Evolutionary conservation across 768 basidiomycete genomes (phyloP), one percentile per base, ranked within the genome.

Genomic region (Tremella mesenterica): DNA sequence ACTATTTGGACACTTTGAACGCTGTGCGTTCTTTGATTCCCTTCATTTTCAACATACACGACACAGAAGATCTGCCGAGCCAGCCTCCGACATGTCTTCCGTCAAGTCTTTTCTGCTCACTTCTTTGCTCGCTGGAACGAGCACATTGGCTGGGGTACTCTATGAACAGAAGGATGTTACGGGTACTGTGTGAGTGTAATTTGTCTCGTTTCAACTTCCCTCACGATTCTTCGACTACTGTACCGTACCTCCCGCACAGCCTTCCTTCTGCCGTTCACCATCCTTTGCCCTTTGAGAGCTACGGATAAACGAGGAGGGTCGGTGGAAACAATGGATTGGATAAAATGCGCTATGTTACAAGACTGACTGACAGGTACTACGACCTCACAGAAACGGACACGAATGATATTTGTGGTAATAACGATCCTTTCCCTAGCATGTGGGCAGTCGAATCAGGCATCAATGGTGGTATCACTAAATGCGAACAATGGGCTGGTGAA

Each of bases 381-480:
- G 54, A 56, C 43, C 33, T 56, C 10, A 56, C 54, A 26, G n/a
- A n/a, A n/a, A n/a, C n/a, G n/a, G n/a, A n/a, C n/a, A n/a, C n/a
- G n/a, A 56, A 56, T 33, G n/a, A n/a, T 21, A 48, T 56, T 20
- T 56, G 54, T 30, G 27, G 27, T 9, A 34, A 50, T 27, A 34
- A 39, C 18, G 44, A 47, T 21, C 44, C 50, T 14, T 57, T 53
- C 26, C 21, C 4, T 1, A 26, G 1, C 21, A 23, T 41, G 39
- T 57, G 56, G 56, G 51, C 56, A 13, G 52, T 41, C 23, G 45
- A 48, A 8, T 44, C 39, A 16, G 56, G 56, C 12, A 57, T 57
- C 52, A 57, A 53, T 47, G 31, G 38, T 43, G 51, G 51, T 25
- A 47, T 52, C 16, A 44, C 56, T n/a, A 33, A 26, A 21, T 57